A percentile compares a stretch with the other conserved stretches of the same genome.
These are phyloP conservation scores for Sarcocystis neurona DNA, from an alignment of 169 alveolate species.

Conservation along the genomic window DNA sequence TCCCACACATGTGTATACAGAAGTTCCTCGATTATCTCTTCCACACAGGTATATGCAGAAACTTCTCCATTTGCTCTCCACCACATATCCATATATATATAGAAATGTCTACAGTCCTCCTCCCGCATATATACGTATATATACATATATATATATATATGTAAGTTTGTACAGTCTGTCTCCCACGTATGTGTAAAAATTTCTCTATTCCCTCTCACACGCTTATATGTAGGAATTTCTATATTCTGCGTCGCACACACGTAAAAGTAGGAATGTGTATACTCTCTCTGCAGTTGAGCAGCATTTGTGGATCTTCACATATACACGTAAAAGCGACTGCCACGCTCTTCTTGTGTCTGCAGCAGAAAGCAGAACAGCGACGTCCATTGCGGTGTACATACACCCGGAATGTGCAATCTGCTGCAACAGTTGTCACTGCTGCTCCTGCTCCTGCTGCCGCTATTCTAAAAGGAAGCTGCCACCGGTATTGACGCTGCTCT, in stretches of 20 bases:
- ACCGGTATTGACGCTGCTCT: background rate
- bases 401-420: background rate
- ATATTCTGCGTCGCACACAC: too few species aligned
- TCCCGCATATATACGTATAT: too few species aligned
- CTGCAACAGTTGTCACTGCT: background rate
- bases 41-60: too few species aligned
- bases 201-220: background rate
- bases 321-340: too few species aligned
- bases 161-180: background rate
- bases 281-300: background rate
- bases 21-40: too few species aligned
- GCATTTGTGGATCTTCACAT: too few species aligned
- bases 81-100: too few species aligned
- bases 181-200: background rate
- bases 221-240: background rate
- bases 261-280: background rate
- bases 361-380: background rate
- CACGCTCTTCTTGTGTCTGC: background rate
- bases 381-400: background rate
- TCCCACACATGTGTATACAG: too few species aligned
- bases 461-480: background rate
- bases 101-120: too few species aligned
- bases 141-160: too few species aligned
- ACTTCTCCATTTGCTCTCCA: too few species aligned
- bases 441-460: background rate